Conservation (phyloP, 768 basidiomycete genomes). For the Calocybe gangraenosa region DNA sequence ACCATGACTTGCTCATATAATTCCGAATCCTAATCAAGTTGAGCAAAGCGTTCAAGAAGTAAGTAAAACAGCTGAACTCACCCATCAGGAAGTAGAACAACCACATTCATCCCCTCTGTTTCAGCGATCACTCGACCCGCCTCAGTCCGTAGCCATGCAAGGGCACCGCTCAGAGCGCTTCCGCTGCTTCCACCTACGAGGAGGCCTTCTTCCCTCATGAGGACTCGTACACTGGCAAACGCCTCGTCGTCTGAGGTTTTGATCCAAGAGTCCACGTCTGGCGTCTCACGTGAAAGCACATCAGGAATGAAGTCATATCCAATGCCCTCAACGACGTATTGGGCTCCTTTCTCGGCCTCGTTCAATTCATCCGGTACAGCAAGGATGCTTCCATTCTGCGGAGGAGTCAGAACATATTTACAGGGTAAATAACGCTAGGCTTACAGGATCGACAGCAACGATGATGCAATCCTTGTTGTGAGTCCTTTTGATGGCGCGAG, state of each 20-base stretch:
- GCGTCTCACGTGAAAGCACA: slow-evolving; percentile 65
- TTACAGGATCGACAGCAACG: slow-evolving; percentile 88
- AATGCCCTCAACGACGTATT: slow-evolving; percentile 92
- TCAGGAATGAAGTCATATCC: slow-evolving; percentile 93
- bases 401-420: slow-evolving; percentile 6
- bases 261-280: slow-evolving; percentile 72
- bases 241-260: slow-evolving; percentile 83
- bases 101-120: slow-evolving; percentile 78
- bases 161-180: slow-evolving; percentile 72
- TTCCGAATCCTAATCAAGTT: slow-evolving; percentile 66
- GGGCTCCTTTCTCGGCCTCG: slow-evolving; percentile 37
- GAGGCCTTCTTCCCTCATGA: slow-evolving; percentile 85
- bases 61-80: slow-evolving; percentile 32
- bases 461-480: slow-evolving; percentile 73
- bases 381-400: slow-evolving; percentile 84
- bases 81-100: slow-evolving; percentile 89
- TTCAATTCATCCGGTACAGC: slow-evolving; percentile 70
- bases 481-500: slow-evolving; percentile 71
- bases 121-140: slow-evolving; percentile 61
- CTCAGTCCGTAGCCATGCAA: slow-evolving; percentile 72
- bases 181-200: slow-evolving; percentile 94
- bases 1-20: slow-evolving; percentile 95
- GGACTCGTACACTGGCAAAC: slow-evolving; percentile 64
- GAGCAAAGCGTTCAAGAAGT: slow-evolving; percentile 2
- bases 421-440: slow-evolving; percentile 21